A percentile compares a stretch with the other conserved stretches of the same genome.
Conservation (phyloP, 768 basidiomycete species). For the Lactarius trivialis region DNA sequence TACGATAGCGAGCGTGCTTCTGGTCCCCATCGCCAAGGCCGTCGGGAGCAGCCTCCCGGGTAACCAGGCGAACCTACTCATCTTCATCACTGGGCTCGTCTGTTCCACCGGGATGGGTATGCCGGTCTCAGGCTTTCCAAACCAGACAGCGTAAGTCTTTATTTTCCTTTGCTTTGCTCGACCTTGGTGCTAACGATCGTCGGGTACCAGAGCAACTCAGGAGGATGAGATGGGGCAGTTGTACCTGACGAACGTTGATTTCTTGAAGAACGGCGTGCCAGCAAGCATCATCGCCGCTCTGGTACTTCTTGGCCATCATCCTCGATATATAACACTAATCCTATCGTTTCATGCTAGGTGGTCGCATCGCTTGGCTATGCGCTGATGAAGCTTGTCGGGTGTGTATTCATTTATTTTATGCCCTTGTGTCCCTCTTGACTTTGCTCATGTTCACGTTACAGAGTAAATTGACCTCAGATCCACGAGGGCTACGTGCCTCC, state of each 20-base stretch:
- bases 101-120: conserved; percentile 98
- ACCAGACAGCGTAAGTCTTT: conserved; percentile 82
- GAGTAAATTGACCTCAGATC: conserved; percentile 1
- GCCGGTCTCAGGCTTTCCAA: conserved; percentile 98
- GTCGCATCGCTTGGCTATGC: conserved; percentile 81
- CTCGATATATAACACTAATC: conserved; percentile 5
- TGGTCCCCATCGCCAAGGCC: conserved; percentile 94
- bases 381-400: conserved; percentile 70
- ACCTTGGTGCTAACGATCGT: conserved; percentile 9
- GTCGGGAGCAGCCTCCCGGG: conserved; percentile 73
- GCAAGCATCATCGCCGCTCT: conserved; percentile 86
- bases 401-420: conserved; percentile 24
- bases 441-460: neutral
- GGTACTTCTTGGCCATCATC: conserved; percentile 34
- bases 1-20: conserved; percentile 90
- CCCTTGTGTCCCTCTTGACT: neutral
- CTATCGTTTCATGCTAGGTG: conserved; percentile 42
- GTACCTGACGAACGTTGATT: conserved; percentile 81
- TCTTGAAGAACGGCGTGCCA: conserved; percentile 89
- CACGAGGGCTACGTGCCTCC: neutral
- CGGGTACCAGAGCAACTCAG: conserved; percentile 65
- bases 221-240: conserved; percentile 91
- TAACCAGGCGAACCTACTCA: conserved; percentile 71
- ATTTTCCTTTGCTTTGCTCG: neutral
- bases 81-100: conserved; percentile 88